Conservation (phyloP, 495 filamentous ascomycete species). For the Penicillium ochrochloron region DNA sequence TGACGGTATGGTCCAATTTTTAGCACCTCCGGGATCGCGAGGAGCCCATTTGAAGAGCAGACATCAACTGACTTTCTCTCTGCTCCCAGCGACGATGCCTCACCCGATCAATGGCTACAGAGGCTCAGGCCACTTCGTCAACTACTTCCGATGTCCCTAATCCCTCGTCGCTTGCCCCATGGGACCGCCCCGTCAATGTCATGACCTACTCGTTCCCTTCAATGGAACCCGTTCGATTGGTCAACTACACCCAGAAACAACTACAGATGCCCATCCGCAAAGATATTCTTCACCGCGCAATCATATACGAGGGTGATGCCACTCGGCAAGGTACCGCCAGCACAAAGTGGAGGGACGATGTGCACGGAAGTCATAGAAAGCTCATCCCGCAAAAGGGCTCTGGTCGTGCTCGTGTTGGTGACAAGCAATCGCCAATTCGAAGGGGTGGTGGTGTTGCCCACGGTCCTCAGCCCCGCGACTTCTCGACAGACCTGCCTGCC, state of each 20-base stretch:
- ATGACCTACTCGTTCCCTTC: conserved; percentile 91
- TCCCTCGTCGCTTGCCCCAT: conserved; percentile 37
- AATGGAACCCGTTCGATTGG: conserved; percentile 81
- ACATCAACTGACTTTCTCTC: conserved; percentile 21
- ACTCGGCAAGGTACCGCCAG: conserved; percentile 86
- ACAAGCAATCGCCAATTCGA: conserved; percentile 80
- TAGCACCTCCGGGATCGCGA: background rate
- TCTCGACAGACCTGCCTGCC: conserved; percentile 76
- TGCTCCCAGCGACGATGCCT: conserved; percentile 55
- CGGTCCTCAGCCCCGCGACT: conserved; percentile 89
- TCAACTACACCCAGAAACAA: conserved; percentile 78
- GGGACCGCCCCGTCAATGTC: conserved; percentile 61
- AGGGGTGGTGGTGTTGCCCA: conserved; percentile 83
- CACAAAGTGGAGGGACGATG: conserved; percentile 82
- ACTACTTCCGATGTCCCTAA: conserved; percentile 45
- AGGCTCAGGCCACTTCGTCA: conserved; percentile 42
- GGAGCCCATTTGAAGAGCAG: background rate
- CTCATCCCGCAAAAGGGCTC: conserved; percentile 82
- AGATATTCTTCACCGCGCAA: conserved; percentile 91
- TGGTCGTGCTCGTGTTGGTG: conserved; percentile 77
- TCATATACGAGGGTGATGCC: conserved; percentile 89
- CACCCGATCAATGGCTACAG: conserved; percentile 80
- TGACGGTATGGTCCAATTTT: conserved; percentile 47
- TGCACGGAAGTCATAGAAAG: conserved; percentile 80
- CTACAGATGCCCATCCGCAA: conserved; percentile 83